phyloP scores from a whole-genome alignment of 371 early-diverging fungal genomes.

The Zopfochytrium polystomum region DNA sequence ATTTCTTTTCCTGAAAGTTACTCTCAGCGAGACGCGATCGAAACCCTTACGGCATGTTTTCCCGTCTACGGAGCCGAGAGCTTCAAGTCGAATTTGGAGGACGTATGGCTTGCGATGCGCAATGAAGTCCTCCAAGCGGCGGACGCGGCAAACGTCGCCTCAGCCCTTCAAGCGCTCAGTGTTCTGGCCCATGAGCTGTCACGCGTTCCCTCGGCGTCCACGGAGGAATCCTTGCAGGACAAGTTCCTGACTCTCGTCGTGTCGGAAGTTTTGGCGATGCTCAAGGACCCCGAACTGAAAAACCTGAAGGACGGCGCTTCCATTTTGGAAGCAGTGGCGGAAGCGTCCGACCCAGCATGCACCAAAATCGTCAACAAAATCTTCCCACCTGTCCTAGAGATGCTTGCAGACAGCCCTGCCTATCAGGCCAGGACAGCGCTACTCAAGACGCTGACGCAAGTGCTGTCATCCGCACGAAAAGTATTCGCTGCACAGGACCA shows the following conservation, averaged over 20 bases:
- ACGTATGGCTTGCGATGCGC: constrained; percentile 65
- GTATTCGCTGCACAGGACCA: too few species aligned
- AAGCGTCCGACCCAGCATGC: background rate
- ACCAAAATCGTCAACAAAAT: background rate
- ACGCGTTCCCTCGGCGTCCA: constrained; percentile 48
- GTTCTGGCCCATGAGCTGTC: constrained; percentile 30
- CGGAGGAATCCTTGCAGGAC: constrained; percentile 50
- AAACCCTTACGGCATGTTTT: constrained; percentile 71
- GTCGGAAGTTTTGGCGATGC: constrained; percentile 61
- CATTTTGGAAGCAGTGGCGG: background rate
- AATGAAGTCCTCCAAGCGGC: constrained; percentile 69
- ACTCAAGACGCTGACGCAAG: background rate
- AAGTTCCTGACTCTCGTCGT: constrained; percentile 49
- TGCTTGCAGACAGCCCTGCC: background rate
- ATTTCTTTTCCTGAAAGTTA: constrained; percentile 4
- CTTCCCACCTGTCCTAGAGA: background rate
- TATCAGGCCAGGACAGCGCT: background rate
- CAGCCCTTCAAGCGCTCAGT: constrained; percentile 34
- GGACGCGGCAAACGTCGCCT: constrained; percentile 62
- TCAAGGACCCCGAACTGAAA: constrained; percentile 54
- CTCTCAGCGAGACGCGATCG: constrained; percentile 79
- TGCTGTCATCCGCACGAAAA: background rate
- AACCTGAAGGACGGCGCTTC: background rate
- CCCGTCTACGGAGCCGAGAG: constrained; percentile 69
- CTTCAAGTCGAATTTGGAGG: constrained; percentile 59